These are phyloP conservation scores for Fusarium penzigii DNA, from an alignment of 2,329 filamentous ascomycete genomes.

Conservation along the genomic window DNA sequence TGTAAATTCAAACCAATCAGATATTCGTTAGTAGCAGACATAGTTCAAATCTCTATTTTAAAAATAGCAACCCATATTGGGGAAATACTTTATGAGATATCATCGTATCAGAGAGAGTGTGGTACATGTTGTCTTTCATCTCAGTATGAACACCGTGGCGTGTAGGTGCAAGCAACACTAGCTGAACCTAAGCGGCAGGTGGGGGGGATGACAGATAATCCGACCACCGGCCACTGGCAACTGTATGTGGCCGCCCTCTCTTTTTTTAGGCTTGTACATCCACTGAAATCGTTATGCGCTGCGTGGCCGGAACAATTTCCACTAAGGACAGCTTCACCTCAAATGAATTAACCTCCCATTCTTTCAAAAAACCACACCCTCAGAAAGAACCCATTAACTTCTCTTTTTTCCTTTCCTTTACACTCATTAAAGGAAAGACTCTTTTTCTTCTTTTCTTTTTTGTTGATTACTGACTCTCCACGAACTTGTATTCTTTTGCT, in stretches of 20 bases:
- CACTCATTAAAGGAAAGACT: constrained; percentile 1
- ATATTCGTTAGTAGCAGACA: too few species aligned
- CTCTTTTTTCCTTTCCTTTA: neutral
- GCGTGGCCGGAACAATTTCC: constrained; percentile 33
- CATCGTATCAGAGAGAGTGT: too few species aligned
- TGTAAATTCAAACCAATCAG: too few species aligned
- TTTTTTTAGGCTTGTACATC: constrained; percentile 8
- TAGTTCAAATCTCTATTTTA: too few species aligned
- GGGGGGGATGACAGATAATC: constrained; percentile 37
- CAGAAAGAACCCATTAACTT: too few species aligned
- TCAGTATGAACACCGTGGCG: constrained; percentile 35
- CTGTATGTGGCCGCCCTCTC: neutral
- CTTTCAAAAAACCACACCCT: neutral
- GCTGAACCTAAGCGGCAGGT: constrained; percentile 17
- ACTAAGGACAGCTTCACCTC: constrained; percentile 21
- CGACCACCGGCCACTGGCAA: constrained; percentile 32
- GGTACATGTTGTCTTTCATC: too few species aligned
- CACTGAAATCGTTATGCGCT: constrained; percentile 19
- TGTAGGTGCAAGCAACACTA: constrained; percentile 19
- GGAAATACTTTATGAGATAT: too few species aligned
- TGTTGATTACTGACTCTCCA: neutral
- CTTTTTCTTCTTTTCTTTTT: constrained; percentile 10
- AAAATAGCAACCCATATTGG: too few species aligned
- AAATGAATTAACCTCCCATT: constrained; percentile 2
- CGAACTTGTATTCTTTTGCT: neutral